A percentile compares a stretch with the other conserved stretches of the same genome.
These are phyloP conservation scores for Hordeum pubiflorum DNA, from an alignment of 202 grass and related monocot genomes.

Conservation along the genomic window DNA sequence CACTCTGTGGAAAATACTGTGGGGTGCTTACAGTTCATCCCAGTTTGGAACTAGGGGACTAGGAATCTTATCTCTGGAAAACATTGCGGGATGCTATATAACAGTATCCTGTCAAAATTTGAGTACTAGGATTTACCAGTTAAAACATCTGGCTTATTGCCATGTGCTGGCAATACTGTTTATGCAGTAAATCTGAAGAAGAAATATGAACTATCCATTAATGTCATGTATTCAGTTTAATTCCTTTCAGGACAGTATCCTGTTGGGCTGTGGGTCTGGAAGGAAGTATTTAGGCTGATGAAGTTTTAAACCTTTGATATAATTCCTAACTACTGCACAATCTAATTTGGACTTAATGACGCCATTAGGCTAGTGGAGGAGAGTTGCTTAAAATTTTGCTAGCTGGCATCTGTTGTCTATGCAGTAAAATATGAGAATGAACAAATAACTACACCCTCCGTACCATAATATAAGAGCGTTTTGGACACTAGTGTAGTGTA, in stretches of 20 bases:
- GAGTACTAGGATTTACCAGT: neutral
- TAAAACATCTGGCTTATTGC: too few species aligned
- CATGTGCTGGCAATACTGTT: too few species aligned
- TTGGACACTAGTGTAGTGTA: too few species aligned
- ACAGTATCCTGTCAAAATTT: neutral
- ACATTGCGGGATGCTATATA: neutral
- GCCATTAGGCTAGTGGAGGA: neutral
- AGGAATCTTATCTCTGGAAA: neutral
- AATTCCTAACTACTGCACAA: neutral
- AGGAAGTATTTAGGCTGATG: neutral
- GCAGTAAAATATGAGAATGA: too few species aligned
- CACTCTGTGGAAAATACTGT: neutral
- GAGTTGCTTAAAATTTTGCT: too few species aligned
- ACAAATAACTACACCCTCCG: too few species aligned
- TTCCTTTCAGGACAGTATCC: neutral
- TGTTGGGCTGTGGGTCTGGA: neutral
- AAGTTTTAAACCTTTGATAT: neutral
- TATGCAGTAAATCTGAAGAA: neutral
- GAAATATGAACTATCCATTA: neutral
- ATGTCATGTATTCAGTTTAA: neutral
- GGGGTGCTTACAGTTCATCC: neutral
- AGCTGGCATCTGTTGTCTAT: too few species aligned
- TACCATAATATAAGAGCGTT: too few species aligned
- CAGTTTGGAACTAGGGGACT: neutral
- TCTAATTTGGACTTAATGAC: neutral